Conservation (phyloP, 2,329 filamentous ascomycete species). For the Ophiosphaerella herpotricha region DNA sequence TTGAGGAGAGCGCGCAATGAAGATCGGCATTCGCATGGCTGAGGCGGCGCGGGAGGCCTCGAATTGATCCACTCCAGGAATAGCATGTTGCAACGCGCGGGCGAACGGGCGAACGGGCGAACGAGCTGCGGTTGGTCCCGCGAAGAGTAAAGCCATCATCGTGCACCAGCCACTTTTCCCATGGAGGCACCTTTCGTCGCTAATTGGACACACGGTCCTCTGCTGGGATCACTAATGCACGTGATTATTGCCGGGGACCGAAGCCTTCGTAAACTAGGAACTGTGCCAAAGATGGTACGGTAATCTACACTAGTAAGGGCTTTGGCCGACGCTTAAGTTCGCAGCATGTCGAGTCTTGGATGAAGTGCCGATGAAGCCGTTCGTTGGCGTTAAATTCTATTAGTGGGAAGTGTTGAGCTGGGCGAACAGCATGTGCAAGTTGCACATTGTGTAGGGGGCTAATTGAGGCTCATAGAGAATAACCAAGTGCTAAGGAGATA, state of each 20-base stretch:
- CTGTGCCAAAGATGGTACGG: neutral
- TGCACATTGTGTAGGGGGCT: too few relatives aligned
- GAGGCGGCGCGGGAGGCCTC: neutral
- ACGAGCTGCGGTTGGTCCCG: conserved; percentile 3
- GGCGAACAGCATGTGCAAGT: too few relatives aligned
- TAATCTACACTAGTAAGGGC: neutral
- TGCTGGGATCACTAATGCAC: neutral
- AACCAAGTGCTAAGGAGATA: too few relatives aligned
- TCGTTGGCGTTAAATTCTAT: too few relatives aligned
- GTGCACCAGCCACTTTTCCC: neutral
- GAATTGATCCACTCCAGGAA: conserved; percentile 1
- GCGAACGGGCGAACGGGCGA: conserved; percentile 1
- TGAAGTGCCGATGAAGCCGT: too few relatives aligned
- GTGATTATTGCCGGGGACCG: neutral
- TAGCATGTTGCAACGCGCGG: neutral
- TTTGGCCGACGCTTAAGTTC: neutral
- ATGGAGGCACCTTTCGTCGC: neutral
- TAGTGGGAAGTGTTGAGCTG: too few relatives aligned
- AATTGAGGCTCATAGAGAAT: too few relatives aligned
- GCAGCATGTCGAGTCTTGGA: neutral
- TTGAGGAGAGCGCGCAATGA: neutral
- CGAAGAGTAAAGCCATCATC: neutral
- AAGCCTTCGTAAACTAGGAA: neutral
- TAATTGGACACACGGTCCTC: too few relatives aligned
- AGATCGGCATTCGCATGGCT: neutral